phyloP scores from a whole-genome alignment of 2,329 filamentous ascomycete genomes.

The Fusarium citri region DNA sequence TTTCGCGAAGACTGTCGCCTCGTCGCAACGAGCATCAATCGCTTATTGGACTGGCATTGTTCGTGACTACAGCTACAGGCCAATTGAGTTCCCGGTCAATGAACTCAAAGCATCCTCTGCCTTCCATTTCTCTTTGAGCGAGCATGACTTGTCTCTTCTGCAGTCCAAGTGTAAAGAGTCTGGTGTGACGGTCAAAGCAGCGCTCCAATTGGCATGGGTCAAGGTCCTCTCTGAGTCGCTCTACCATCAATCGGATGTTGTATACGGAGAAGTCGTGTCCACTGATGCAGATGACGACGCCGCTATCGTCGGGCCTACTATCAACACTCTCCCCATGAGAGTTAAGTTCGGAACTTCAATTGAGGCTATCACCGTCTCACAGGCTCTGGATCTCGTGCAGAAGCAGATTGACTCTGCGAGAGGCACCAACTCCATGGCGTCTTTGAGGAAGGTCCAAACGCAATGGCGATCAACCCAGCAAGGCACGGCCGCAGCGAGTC shows the following conservation, averaged over 20 bases:
- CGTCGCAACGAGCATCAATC: neutral
- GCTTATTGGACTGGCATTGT: neutral
- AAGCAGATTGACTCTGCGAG: conserved; percentile 7
- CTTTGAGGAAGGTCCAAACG: conserved; percentile 16
- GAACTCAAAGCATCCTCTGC: conserved; percentile 14
- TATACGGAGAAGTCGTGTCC: conserved; percentile 18
- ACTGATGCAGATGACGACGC: neutral
- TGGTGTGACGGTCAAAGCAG: conserved; percentile 10
- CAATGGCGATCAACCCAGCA: conserved; percentile 2
- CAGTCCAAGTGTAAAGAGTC: neutral
- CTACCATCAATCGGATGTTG: conserved; percentile 4
- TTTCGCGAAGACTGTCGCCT: conserved; percentile 5
- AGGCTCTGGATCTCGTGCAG: neutral
- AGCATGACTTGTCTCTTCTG: neutral
- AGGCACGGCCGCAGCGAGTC: neutral
- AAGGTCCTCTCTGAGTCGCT: conserved; percentile 17
- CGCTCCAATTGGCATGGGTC: conserved; percentile 10
- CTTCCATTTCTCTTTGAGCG: neutral
- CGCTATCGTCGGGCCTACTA: conserved; percentile 2
- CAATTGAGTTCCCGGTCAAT: neutral
- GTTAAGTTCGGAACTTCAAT: neutral
- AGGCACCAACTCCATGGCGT: conserved; percentile 20
- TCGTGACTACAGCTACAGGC: neutral
- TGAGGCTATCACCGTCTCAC: accelerated
- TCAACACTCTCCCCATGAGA: conserved; percentile 23